Evolutionary conservation across 108 stramenopile genomes (phyloP).

Genomic region (Bacterosira constricta): DNA sequence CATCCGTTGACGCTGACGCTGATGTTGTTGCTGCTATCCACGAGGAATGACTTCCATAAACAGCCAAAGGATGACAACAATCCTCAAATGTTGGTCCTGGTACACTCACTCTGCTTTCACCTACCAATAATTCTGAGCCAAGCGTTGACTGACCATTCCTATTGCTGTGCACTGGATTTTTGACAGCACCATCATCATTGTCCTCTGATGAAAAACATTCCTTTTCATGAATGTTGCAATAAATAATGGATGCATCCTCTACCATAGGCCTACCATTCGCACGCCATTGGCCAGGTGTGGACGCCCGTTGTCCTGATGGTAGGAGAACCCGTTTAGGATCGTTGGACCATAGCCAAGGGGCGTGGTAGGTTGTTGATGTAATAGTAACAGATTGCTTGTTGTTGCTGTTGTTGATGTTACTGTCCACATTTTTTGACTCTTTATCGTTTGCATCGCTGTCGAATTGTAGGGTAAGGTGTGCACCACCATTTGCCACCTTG

Average conservation of each 20-base stretch:
- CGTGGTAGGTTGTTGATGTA: conserved; percentile 41
- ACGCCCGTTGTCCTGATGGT: conserved; percentile 63
- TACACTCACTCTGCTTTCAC: conserved; percentile 6
- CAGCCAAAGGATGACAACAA: conserved; percentile 42
- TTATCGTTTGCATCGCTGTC: too few relatives aligned
- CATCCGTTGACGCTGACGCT: not conserved
- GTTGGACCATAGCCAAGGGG: conserved; percentile 79
- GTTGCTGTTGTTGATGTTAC: not conserved
- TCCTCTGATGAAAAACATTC: not conserved
- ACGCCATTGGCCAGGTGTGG: conserved; percentile 53
- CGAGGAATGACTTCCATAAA: conserved; percentile 32
- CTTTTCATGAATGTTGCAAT: conserved; percentile 11
- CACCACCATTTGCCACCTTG: too few relatives aligned
- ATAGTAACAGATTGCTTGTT: not conserved
- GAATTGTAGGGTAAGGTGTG: too few relatives aligned
- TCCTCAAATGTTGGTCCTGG: conserved; percentile 34
- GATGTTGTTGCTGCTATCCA: conserved; percentile 8
- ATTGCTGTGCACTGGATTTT: too few relatives aligned
- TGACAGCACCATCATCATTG: not conserved
- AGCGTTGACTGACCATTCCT: too few relatives aligned
- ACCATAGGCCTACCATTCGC: conserved; percentile 9
- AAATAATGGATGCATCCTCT: conserved; percentile 28
- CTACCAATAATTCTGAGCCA: not conserved
- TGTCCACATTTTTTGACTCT: too few relatives aligned
- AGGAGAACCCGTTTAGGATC: conserved; percentile 62